phyloP scores from a whole-genome alignment of 345 rosid genomes.

The Camelina hispida region DNA sequence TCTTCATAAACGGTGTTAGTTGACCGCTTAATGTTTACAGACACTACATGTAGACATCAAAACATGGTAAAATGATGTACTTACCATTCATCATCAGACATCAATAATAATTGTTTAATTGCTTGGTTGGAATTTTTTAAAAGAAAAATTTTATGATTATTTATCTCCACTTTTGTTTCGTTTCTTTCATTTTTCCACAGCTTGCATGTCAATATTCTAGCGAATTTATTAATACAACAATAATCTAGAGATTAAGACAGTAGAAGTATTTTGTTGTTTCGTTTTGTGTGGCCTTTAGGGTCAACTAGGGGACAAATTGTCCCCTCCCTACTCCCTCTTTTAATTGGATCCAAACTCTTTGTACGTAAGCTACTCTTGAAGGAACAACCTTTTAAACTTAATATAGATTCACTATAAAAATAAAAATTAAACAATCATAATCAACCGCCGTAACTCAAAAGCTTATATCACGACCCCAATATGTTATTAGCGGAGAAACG shows the following conservation, averaged over 20 bases:
- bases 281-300: conserved; percentile 38
- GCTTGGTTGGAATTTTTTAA: too few relatives aligned
- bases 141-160: too few relatives aligned
- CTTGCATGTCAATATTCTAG: conserved; percentile 6
- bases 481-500: neutral
- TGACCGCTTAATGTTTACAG: too few relatives aligned
- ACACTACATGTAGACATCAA: too few relatives aligned
- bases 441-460: conserved; percentile 14
- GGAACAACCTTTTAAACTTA: conserved; percentile 4
- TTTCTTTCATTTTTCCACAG: conserved; percentile 5
- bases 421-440: neutral
- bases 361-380: conserved; percentile 26
- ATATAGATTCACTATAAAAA: neutral
- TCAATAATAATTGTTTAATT: too few relatives aligned
- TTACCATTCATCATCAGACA: too few relatives aligned
- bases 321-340: conserved; percentile 15
- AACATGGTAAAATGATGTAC: too few relatives aligned
- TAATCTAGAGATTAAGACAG: conserved; percentile 12
- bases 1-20: too few relatives aligned
- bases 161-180: too few relatives aligned
- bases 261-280: conserved; percentile 29
- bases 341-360: conserved; percentile 38
- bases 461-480: neutral
- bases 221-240: neutral
- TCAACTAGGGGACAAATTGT: conserved; percentile 38